These are phyloP conservation scores for Stenocarpella maydis DNA, from an alignment of 2,329 filamentous ascomycete genomes.

Conservation along the genomic window DNA sequence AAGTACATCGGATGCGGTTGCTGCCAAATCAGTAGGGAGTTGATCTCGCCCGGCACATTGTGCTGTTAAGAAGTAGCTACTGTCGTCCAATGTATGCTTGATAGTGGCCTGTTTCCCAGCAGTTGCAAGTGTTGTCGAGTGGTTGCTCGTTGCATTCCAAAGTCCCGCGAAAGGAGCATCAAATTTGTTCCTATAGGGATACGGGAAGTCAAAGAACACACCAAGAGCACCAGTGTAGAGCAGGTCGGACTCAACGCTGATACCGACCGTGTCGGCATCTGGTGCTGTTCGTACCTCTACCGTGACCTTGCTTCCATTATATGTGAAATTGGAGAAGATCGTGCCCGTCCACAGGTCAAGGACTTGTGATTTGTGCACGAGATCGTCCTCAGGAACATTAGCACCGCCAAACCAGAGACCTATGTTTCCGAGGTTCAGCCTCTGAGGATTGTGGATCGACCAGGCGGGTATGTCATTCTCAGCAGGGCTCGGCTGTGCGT, in stretches of 20 bases:
- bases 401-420: slow-evolving; percentile 53
- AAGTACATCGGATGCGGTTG: slow-evolving; percentile 69
- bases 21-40: slow-evolving; percentile 68
- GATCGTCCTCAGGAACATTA: slow-evolving; percentile 50
- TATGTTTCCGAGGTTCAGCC: slow-evolving; percentile 58
- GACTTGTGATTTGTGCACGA: slow-evolving; percentile 51
- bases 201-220: slow-evolving; percentile 62
- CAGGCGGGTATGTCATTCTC: slow-evolving; percentile 52
- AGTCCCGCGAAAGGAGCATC: slow-evolving; percentile 62
- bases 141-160: slow-evolving; percentile 56
- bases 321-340: slow-evolving; percentile 53
- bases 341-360: slow-evolving; percentile 58
- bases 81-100: slow-evolving; percentile 52
- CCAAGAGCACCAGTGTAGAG: slow-evolving; percentile 49
- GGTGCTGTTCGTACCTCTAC: slow-evolving; percentile 51
- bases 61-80: slow-evolving; percentile 51
- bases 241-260: slow-evolving; percentile 52
- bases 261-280: slow-evolving; percentile 54
- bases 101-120: slow-evolving; percentile 48
- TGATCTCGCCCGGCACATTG: slow-evolving; percentile 66
- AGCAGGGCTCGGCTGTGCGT: slow-evolving; percentile 51
- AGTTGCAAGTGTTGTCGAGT: slow-evolving; percentile 49
- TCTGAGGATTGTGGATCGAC: slow-evolving; percentile 58
- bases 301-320: slow-evolving; percentile 48
- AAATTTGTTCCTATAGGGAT: slow-evolving; percentile 59